These are phyloP conservation scores for Mortierella sp. DNA, from an alignment of 371 early-diverging fungal genomes.

Conservation along the genomic window DNA sequence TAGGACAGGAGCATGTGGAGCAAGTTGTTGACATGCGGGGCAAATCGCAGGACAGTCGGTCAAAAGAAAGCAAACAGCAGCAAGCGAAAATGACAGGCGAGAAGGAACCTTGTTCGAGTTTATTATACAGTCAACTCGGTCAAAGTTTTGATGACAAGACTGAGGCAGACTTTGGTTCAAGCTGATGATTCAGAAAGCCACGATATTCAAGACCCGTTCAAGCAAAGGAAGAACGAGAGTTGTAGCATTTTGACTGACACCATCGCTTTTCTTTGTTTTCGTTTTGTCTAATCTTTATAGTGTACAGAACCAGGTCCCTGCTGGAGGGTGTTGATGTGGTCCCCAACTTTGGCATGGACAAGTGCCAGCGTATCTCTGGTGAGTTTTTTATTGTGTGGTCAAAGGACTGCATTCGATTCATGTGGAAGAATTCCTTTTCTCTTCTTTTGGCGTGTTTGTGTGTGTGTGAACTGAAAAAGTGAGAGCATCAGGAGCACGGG, in stretches of 20 bases:
- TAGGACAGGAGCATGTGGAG: too few relatives aligned
- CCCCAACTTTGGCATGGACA: slow-evolving; percentile 54
- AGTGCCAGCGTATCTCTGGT: slow-evolving; percentile 47
- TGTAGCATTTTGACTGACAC: neutral
- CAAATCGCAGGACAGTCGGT: too few relatives aligned
- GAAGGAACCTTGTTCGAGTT: too few relatives aligned
- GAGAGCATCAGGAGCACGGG: slow-evolving; percentile 1
- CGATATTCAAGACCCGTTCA: too few relatives aligned
- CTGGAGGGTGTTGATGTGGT: slow-evolving; percentile 35
- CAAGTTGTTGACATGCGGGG: too few relatives aligned
- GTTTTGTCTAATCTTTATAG: slow-evolving; percentile 16
- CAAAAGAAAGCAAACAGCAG: too few relatives aligned
- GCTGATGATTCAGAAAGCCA: too few relatives aligned
- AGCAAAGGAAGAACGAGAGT: slow-evolving; percentile 3
- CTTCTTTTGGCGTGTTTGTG: neutral
- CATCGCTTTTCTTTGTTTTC: neutral
- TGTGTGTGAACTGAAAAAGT: neutral
- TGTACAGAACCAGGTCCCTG: slow-evolving; percentile 37
- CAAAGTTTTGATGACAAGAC: too few relatives aligned
- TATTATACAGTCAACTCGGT: too few relatives aligned
- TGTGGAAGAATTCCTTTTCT: neutral
- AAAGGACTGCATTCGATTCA: too few relatives aligned
- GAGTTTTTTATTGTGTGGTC: neutral
- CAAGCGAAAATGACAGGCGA: too few relatives aligned
- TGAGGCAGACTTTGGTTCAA: too few relatives aligned